phyloP scores from a whole-genome alignment of 805 yeast genomes.

The Candida sonorensis region DNA sequence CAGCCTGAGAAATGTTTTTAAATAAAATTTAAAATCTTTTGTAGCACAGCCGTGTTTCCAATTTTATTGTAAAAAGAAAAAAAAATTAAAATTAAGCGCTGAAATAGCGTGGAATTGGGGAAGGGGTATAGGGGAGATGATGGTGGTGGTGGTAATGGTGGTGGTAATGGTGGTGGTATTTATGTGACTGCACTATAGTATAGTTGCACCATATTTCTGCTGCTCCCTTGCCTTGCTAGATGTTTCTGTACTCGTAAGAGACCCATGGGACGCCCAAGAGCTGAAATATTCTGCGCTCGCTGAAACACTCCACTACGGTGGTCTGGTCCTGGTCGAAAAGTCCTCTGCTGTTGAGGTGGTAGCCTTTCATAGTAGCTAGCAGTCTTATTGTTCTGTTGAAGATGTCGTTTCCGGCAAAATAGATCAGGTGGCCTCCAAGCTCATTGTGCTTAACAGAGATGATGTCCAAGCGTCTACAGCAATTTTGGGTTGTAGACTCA shows the following conservation, averaged over 20 bases:
- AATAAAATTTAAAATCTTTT: too few species aligned
- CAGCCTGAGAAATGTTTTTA: too few species aligned
- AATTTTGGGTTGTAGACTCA: constrained; percentile 12
- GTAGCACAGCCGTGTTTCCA: too few species aligned
- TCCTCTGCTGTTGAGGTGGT: constrained; percentile 36
- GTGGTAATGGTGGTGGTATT: too few species aligned
- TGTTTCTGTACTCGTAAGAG: constrained; percentile 14
- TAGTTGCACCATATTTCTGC: too few species aligned
- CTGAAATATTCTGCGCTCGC: constrained; percentile 40
- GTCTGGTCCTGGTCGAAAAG: constrained; percentile 23
- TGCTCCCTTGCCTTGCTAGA: constrained; percentile 4
- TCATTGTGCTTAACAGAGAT: constrained; percentile 38
- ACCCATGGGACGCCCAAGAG: constrained; percentile 32
- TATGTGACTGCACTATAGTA: too few species aligned
- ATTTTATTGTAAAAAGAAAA: too few species aligned
- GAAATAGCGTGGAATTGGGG: too few species aligned
- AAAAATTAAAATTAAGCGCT: too few species aligned
- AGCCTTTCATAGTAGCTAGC: constrained; percentile 34
- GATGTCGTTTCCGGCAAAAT: constrained; percentile 48
- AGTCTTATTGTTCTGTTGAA: constrained; percentile 42
- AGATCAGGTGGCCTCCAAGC: constrained; percentile 41
- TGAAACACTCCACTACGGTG: constrained; percentile 33
- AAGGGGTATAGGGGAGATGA: too few species aligned
- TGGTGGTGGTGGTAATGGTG: too few species aligned
- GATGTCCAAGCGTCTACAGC: constrained; percentile 50